These are phyloP conservation scores for Sporothrix luriei DNA, from an alignment of 2,329 filamentous ascomycete genomes.

Conservation along the genomic window DNA sequence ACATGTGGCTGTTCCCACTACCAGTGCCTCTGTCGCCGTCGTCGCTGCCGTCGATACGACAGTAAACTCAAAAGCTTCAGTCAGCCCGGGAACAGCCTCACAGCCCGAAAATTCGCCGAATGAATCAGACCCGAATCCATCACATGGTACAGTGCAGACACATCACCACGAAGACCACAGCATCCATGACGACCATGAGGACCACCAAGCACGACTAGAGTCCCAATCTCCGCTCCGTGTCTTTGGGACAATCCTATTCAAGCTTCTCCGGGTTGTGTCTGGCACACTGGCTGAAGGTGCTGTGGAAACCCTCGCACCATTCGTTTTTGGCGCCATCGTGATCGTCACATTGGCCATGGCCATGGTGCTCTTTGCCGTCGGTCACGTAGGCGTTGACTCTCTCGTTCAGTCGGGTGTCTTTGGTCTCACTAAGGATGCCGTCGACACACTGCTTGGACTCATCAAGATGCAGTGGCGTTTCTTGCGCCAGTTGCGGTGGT, in stretches of 20 bases:
- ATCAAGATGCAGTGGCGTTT: slow-evolving; percentile 28
- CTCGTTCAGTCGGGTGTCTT: slow-evolving; percentile 31
- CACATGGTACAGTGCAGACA: not conserved
- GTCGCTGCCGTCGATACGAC: not conserved
- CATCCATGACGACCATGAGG: too few species aligned
- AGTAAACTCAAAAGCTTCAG: not conserved
- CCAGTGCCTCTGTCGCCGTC: not conserved
- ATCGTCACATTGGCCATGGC: slow-evolving; percentile 30
- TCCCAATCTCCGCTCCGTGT: not conserved
- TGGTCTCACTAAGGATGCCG: slow-evolving; percentile 31
- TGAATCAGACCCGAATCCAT: not conserved
- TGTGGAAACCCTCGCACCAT: slow-evolving; percentile 29
- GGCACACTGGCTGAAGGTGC: not conserved
- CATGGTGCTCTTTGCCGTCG: slow-evolving; percentile 33
- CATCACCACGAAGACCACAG: too few species aligned
- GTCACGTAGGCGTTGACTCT: slow-evolving; percentile 28
- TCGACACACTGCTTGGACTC: slow-evolving; percentile 26
- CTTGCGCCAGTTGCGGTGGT: slow-evolving; percentile 32
- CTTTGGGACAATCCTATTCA: not conserved
- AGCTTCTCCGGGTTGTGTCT: not conserved
- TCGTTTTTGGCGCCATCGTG: slow-evolving; percentile 31
- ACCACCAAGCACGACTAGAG: not conserved
- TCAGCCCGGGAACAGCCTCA: not conserved
- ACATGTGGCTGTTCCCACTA: not conserved
- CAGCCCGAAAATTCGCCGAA: not conserved